Conservation (phyloP, 2,329 filamentous ascomycete genomes). For the Tolypocladium nubicola region DNA sequence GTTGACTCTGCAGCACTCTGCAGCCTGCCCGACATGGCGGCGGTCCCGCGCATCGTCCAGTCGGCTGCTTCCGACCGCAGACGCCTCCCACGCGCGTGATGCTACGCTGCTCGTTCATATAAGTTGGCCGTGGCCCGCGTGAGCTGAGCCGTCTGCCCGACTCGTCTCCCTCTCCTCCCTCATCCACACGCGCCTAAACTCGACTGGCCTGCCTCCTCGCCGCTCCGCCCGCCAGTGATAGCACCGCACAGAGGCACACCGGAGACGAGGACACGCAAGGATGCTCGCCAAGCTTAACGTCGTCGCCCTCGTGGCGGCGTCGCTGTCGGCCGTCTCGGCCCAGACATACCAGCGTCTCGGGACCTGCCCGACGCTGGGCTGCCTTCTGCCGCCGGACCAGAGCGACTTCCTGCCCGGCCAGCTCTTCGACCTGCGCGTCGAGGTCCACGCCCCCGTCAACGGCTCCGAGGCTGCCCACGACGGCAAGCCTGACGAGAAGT, state of each 20-base stretch:
- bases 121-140: neutral
- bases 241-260: neutral
- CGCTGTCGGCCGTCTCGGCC: slow-evolving; percentile 31
- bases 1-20: neutral
- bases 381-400: slow-evolving; percentile 50
- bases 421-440: slow-evolving; percentile 73
- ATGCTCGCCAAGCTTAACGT: slow-evolving; percentile 27
- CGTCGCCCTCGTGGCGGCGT: slow-evolving; percentile 21
- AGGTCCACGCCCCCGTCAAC: slow-evolving; percentile 73
- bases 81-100: neutral
- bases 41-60: neutral
- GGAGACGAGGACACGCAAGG: neutral
- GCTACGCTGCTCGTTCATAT: neutral
- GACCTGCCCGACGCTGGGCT: slow-evolving; percentile 47
- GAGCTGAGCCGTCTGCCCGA: neutral
- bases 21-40: neutral
- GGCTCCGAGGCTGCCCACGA: slow-evolving; percentile 66
- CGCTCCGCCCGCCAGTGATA: neutral
- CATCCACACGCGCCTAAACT: neutral
- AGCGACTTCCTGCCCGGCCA: slow-evolving; percentile 77
- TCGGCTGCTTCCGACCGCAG: slow-evolving; percentile 2
- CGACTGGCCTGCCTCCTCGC: neutral
- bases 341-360: slow-evolving; percentile 52
- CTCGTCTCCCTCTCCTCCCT: neutral
- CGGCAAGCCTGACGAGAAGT: slow-evolving; percentile 60